Conservation (phyloP, 1,284 basidiomycete genomes). For the Ustilago sp. region DNA sequence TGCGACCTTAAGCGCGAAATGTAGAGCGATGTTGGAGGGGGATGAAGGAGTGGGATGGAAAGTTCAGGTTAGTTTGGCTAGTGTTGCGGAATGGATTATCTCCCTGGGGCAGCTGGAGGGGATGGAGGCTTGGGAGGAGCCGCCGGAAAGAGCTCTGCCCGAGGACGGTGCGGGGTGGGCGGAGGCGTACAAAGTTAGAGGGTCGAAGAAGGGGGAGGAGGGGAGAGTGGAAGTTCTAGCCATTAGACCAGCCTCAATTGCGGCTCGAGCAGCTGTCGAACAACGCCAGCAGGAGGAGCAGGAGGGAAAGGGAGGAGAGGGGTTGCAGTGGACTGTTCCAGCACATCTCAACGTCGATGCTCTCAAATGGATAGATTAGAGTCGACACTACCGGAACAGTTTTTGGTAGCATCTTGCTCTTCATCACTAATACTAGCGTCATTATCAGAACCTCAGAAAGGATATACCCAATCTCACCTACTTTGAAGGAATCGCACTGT, state of each 20-base stretch:
- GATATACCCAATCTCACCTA: too few species aligned
- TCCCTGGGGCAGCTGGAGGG: slow-evolving; percentile 26
- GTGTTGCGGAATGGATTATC: slow-evolving; percentile 34
- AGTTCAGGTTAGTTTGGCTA: slow-evolving; percentile 38
- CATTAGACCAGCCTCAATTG: slow-evolving; percentile 19
- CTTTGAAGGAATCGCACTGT: too few species aligned
- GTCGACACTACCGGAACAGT: too few species aligned
- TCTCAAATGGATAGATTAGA: slow-evolving; percentile 7
- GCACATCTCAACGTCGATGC: slow-evolving; percentile 28
- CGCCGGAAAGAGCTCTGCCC: slow-evolving; percentile 17
- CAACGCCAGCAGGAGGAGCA: neutral
- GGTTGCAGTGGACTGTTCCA: slow-evolving; percentile 23
- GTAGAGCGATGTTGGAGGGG: neutral
- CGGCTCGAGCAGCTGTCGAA: neutral
- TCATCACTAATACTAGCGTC: too few species aligned
- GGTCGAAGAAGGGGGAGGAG: neutral
- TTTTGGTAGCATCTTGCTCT: too few species aligned
- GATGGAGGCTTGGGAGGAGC: slow-evolving; percentile 22
- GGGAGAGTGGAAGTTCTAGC: slow-evolving; percentile 19
- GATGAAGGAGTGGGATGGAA: slow-evolving; percentile 21
- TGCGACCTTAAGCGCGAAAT: slow-evolving; percentile 24
- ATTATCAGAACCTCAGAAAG: too few species aligned
- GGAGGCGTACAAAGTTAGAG: slow-evolving; percentile 22
- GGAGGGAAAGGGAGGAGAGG: neutral
- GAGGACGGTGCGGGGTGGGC: neutral